Percentiles rank a stretch among this genome's conserved stretches.
Conservation (phyloP, 2,329 filamentous ascomycete species). For the Fusarium siculi region DNA sequence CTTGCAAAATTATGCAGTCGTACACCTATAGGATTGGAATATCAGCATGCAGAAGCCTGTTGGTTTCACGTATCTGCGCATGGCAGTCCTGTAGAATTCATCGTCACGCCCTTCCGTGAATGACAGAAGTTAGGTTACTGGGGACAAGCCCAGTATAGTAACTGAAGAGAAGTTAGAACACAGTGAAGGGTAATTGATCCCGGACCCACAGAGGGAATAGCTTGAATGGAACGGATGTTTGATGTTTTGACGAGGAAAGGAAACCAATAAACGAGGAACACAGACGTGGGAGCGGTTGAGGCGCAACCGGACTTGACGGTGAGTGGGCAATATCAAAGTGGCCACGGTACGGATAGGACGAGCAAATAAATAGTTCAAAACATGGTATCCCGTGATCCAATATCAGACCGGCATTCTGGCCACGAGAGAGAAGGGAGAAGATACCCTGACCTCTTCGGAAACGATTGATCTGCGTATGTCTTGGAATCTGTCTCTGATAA, state of each 20-base stretch:
- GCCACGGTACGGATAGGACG: not conserved
- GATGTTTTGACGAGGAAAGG: conserved; percentile 33
- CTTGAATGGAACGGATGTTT: conserved; percentile 31
- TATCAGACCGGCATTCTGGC: not conserved
- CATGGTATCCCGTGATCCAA: conserved; percentile 1
- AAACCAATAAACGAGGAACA: conserved; percentile 34
- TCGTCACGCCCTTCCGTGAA: conserved; percentile 4
- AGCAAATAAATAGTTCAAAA: not conserved
- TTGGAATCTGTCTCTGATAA: conserved; percentile 16
- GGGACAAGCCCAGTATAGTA: not conserved
- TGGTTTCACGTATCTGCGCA: not conserved
- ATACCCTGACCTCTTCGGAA: not conserved
- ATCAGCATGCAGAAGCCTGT: not conserved
- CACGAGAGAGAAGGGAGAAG: conserved; percentile 12
- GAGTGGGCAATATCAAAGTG: conserved; percentile 20
- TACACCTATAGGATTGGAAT: not conserved
- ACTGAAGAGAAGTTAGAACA: conserved; percentile 8
- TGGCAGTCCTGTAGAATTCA: not conserved
- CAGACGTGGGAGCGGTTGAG: conserved; percentile 41
- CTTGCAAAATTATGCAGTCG: not conserved
- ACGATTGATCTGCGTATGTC: conserved; percentile 20
- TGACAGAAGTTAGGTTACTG: conserved; percentile 31
- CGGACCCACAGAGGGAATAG: conserved; percentile 34
- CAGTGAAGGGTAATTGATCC: conserved; percentile 6
- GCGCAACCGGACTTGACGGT: conserved; percentile 29